Base-by-base conservation (phyloP, 768 basidiomycete species). In the Leccinum pellstonianum region DNA sequence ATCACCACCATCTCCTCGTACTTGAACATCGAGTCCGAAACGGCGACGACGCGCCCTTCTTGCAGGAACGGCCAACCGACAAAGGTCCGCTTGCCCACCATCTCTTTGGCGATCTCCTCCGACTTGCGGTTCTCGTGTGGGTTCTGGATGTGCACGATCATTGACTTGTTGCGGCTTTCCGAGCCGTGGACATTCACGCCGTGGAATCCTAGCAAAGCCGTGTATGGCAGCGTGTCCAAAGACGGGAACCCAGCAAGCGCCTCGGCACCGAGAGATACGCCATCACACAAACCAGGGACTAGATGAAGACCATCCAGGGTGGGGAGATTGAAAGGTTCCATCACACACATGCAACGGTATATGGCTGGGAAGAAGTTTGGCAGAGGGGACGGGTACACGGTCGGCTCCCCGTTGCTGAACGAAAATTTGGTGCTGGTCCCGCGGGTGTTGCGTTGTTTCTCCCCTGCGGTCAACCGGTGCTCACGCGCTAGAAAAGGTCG, bases 171-270 rank as follows among this genome's bases (percentile, higher is more conserved):
- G 38, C 88, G 82, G 64, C 87, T 92, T 70, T 97, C 95, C 1
- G 86, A 78, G 56, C 93, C 92, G 72, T 98, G 96, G 12, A 98
- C 87, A 69, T 95, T 97, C 66, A 98, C 95, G 21, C 88, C 86
- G 68, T 98, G 96, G 73, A 85, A 82, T 15, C 88, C 94, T 23
- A 98, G 79, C 23, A 79, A 76, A 11, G 89, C 86, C 0, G 83
- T 85, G 68, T 93, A 83, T 0, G 91, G 91, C 8, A 98, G 80
- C 0, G 95, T 97, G 61, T 95, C 84, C 31, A 98, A 81, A 1
- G 97, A 96, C 0, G 97, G 96, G 83, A 99, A 99, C 10, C 97
- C 97, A 1, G 97, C 94, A 6, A 98, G 80, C 6, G 95, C 92
- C 37, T 87, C 81, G 5, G 84, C 82, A 53, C 96, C 96, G 10